Evolutionary conservation across 306 rosid species (phyloP).

Genomic region (Ormosia semicastrata): DNA sequence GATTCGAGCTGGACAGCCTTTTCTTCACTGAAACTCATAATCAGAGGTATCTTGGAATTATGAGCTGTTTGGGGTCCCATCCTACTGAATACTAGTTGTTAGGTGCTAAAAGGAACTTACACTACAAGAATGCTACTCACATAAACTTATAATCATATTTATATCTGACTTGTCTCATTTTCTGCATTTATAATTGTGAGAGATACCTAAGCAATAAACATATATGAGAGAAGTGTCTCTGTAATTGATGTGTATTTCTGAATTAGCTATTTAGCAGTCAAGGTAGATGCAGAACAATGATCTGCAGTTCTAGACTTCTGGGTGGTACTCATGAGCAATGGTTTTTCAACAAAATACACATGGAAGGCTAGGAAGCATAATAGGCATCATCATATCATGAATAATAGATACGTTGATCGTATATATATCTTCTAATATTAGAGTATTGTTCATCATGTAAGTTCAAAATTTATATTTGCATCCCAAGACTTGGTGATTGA

Average conservation of each 20-base stretch:
- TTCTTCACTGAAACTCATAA: conserved; percentile 44
- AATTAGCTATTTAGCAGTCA: too few species aligned
- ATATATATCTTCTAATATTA: background rate
- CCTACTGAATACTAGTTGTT: background rate
- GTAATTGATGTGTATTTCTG: too few species aligned
- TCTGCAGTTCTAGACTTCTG: background rate
- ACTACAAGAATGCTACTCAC: too few species aligned
- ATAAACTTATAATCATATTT: too few species aligned
- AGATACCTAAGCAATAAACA: too few species aligned
- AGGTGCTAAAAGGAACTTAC: background rate
- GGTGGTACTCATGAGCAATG: background rate
- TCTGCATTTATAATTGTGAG: too few species aligned
- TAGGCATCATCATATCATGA: background rate
- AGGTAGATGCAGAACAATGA: background rate
- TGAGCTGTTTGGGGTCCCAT: conserved; percentile 40
- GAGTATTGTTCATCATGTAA: background rate
- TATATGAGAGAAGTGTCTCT: too few species aligned
- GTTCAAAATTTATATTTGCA: too few species aligned
- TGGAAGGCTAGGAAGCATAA: background rate
- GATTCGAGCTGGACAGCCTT: conserved; percentile 24
- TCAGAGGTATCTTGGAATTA: conserved; percentile 29
- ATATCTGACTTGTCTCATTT: too few species aligned
- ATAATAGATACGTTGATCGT: background rate
- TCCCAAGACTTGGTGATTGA: background rate
- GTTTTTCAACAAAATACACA: background rate